Evolutionary conservation across 495 filamentous ascomycete species (phyloP), one percentile per base, ranked within the genome.

Genomic region (Recurvomyces mirabilis): DNA sequence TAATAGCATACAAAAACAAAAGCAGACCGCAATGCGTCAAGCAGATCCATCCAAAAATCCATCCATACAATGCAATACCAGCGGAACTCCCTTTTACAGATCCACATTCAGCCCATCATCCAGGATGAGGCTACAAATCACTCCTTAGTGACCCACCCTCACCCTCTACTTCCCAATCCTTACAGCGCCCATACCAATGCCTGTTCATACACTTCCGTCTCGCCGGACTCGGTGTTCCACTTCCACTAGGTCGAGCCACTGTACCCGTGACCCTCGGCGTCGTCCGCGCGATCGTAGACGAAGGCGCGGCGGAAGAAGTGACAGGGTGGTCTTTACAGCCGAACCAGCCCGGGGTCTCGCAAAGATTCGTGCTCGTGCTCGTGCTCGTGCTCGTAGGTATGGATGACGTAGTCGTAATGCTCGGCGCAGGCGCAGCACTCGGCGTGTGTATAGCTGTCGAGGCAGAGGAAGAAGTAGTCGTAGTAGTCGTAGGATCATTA

Each of bases 231-330:
- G 43, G 43, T 23, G 22, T 2, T 4, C 10, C 29, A 13, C 18
- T 33, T 12, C 29, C 36, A 34, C 36, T 33, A 12, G 43, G 33
- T 35, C 10, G 15, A 5, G 7, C n/a, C 26, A 7, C 20, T 24
- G 22, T 14, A 14, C n/a, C 14, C 28, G 45, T 33, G 14, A 32
- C 4, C n/a, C 30, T 15, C 20, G 45, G 23, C 28, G 45, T 41
- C 14, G 36, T 41, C n/a, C 6, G 9, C 17, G 22, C 38, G 19
- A 21, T 7, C 5, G 35, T 48, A 3, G 38, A 43, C 3, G 46
- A 32, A 7, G 24, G 77, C 5, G 67, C 66, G 11, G 70, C 69
- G 0, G 65, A 56, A 1, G 65, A 30, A 9, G 54, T 61, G 3
- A 58, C 61, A 4, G 43, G 51, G 7, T 38, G 38, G 28, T 66